Conservation (phyloP, 164 flowering plant genomes). For the Saururus chinensis region DNA sequence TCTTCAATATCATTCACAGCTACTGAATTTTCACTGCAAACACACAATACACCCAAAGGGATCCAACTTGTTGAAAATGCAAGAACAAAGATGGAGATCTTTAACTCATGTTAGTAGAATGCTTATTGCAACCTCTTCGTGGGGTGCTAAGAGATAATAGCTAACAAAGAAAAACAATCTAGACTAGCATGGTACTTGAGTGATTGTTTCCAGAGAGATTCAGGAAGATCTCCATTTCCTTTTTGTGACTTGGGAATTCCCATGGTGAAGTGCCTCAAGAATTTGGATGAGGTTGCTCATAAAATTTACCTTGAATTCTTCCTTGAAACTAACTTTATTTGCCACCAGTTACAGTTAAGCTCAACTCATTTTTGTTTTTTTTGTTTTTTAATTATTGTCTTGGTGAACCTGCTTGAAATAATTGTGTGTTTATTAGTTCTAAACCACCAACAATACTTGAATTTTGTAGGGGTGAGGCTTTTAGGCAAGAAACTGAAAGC, state of each 20-base stretch:
- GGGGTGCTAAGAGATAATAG: conserved; percentile 51
- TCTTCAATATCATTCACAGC: not conserved
- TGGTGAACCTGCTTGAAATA: too few species aligned
- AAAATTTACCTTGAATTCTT: conserved; percentile 50
- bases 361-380: not conserved
- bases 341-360: conserved; percentile 80
- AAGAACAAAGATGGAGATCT: conserved; percentile 20
- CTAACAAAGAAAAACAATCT: conserved; percentile 43
- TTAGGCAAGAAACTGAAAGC: conserved; percentile 57
- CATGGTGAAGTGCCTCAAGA: conserved; percentile 47
- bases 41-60: conserved; percentile 28
- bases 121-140: conserved; percentile 57
- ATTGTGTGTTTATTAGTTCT: too few species aligned
- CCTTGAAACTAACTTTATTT: conserved; percentile 70
- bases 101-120: conserved; percentile 60
- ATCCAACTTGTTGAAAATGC: conserved; percentile 38
- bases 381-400: too few species aligned
- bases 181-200: conserved; percentile 75
- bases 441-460: not conserved
- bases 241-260: conserved; percentile 31
- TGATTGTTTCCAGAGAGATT: conserved; percentile 67
- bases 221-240: conserved; percentile 58
- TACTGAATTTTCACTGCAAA: conserved; percentile 54
- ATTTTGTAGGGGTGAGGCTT: conserved; percentile 40
- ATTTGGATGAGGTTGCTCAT: conserved; percentile 33